phyloP scores from a whole-genome alignment of 2,329 filamentous ascomycete species.

The Claviceps pusilla region DNA sequence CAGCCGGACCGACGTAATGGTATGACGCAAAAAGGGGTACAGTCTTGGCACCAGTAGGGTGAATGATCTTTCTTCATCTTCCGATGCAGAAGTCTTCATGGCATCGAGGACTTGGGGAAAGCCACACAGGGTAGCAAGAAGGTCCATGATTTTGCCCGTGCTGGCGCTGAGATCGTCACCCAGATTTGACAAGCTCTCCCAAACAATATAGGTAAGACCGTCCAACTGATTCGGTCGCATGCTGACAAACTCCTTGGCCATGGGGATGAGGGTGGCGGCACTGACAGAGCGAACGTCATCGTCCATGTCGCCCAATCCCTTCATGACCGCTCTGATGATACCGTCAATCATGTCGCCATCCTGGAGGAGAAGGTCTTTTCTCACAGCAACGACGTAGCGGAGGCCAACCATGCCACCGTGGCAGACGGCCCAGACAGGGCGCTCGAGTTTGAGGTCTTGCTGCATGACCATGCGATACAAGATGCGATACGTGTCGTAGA shows the following conservation, averaged over 20 bases:
- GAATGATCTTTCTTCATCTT: slow-evolving; percentile 79
- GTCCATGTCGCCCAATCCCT: slow-evolving; percentile 76
- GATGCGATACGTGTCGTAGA: slow-evolving; percentile 70
- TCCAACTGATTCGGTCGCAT: slow-evolving; percentile 67
- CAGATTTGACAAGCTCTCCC: slow-evolving; percentile 93
- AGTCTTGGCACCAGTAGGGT: slow-evolving; percentile 81
- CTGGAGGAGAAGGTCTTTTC: slow-evolving; percentile 77
- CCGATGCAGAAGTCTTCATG: slow-evolving; percentile 78
- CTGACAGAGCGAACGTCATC: slow-evolving; percentile 95
- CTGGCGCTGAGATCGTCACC: slow-evolving; percentile 94
- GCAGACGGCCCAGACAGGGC: slow-evolving; percentile 80
- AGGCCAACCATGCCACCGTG: slow-evolving; percentile 97
- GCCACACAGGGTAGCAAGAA: slow-evolving; percentile 85
- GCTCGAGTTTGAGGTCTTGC: slow-evolving; percentile 57
- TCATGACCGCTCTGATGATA: slow-evolving; percentile 84
- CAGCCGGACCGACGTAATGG: slow-evolving; percentile 86
- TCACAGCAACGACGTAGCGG: slow-evolving; percentile 85
- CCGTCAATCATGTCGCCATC: slow-evolving; percentile 82
- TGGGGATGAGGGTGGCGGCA: slow-evolving; percentile 91
- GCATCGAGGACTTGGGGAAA: slow-evolving; percentile 85
- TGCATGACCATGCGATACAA: slow-evolving; percentile 88
- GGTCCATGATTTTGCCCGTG: slow-evolving; percentile 96
- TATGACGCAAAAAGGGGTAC: slow-evolving; percentile 92
- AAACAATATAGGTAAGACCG: slow-evolving; percentile 80
- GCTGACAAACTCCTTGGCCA: slow-evolving; percentile 85